Percentiles rank a stretch among this genome's conserved stretches.
These are phyloP conservation scores for Meripilus lineatus DNA, from an alignment of 1,284 basidiomycete genomes.

Conservation along the genomic window DNA sequence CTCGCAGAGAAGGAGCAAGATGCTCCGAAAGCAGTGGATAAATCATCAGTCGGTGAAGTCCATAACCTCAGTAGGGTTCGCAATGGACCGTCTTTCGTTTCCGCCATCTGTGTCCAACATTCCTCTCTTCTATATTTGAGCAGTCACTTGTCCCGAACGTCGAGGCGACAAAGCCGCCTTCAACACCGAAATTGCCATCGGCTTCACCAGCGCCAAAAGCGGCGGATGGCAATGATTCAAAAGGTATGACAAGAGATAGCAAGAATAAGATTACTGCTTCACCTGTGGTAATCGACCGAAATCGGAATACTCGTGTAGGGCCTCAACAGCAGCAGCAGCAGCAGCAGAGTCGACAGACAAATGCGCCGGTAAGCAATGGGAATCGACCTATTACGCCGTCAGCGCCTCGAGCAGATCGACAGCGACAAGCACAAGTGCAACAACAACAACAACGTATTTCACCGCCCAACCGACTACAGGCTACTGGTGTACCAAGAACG, in stretches of 20 bases:
- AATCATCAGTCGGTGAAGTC: constrained; percentile 30
- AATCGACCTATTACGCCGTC: too few species aligned
- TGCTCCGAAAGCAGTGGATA: constrained; percentile 12
- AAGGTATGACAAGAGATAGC: too few species aligned
- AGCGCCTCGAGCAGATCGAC: neutral
- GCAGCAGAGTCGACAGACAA: too few species aligned
- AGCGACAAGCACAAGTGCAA: neutral
- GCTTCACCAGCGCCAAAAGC: neutral
- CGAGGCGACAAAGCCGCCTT: constrained; percentile 11
- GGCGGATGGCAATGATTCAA: neutral
- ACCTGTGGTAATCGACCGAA: too few species aligned
- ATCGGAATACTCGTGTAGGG: too few species aligned
- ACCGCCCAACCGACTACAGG: too few species aligned
- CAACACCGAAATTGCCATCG: too few species aligned
- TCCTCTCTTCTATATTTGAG: constrained; percentile 42
- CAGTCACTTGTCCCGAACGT: constrained; percentile 38
- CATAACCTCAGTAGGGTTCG: constrained; percentile 62
- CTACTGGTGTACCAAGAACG: too few species aligned
- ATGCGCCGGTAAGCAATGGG: too few species aligned
- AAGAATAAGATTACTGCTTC: too few species aligned
- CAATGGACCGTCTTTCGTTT: constrained; percentile 45
- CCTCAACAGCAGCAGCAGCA: too few species aligned
- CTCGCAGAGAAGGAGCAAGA: constrained; percentile 26
- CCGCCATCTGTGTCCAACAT: constrained; percentile 40
- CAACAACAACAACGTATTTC: neutral